Conservation (phyloP, 75 land plant genomes). For the Isoetes taiwanensis region DNA sequence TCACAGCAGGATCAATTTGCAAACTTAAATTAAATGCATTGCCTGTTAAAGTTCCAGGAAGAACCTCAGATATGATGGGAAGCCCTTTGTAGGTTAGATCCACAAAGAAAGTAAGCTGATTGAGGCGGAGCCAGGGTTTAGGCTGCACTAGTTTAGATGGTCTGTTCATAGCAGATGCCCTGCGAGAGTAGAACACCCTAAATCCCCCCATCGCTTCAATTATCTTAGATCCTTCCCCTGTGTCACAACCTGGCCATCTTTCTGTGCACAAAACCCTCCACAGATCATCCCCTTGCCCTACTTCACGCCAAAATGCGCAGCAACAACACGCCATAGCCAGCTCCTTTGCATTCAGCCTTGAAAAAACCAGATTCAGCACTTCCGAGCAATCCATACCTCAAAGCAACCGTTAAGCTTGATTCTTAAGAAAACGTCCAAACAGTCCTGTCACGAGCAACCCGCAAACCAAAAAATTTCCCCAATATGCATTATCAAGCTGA, state of each 20-base stretch:
- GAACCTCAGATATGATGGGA: background rate
- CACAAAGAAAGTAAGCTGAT: slow-evolving; percentile 6
- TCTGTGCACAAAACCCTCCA: background rate
- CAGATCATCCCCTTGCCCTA: background rate
- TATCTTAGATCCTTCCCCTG: background rate
- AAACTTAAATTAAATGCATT: background rate
- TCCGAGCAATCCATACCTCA: slow-evolving; percentile 3
- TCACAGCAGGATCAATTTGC: background rate
- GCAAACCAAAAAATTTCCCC: too few relatives aligned
- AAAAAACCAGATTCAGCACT: background rate
- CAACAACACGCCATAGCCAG: background rate
- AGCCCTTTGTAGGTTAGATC: background rate
- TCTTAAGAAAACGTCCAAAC: too few relatives aligned
- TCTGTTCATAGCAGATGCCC: background rate
- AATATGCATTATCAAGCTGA: too few relatives aligned
- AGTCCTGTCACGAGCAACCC: too few relatives aligned
- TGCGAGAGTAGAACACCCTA: background rate
- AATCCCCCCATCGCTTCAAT: background rate
- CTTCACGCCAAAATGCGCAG: background rate
- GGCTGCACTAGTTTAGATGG: too few relatives aligned
- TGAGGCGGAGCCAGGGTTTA: slow-evolving; percentile 7
- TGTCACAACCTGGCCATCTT: slow-evolving; percentile 1
- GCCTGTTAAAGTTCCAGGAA: background rate
- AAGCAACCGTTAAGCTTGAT: too few relatives aligned
- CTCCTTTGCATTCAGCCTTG: background rate